Evolutionary conservation across 192 early-diverging fungal genomes (phyloP).

Genomic region (Coemansia pectinata): DNA sequence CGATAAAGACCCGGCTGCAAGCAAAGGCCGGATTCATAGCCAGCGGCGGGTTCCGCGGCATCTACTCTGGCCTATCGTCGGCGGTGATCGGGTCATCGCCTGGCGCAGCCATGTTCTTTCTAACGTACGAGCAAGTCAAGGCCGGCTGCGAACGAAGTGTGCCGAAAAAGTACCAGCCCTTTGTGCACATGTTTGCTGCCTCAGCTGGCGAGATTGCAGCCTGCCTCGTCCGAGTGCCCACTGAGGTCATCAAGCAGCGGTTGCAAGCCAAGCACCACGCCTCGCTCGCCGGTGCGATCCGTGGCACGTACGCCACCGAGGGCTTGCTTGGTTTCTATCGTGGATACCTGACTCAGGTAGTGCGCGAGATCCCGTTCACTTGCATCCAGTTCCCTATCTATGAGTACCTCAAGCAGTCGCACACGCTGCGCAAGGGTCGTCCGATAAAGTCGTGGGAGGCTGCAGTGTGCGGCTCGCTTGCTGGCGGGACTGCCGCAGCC

Average conservation of each 20-base stretch:
- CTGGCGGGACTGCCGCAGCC: slow-evolving; percentile 88
- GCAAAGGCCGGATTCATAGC: slow-evolving; percentile 78
- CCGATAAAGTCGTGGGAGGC: slow-evolving; percentile 75
- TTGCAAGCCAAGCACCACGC: slow-evolving; percentile 86
- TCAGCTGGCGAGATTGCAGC: slow-evolving; percentile 91
- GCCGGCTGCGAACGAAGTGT: slow-evolving; percentile 16
- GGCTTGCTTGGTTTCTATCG: slow-evolving; percentile 88
- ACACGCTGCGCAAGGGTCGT: slow-evolving; percentile 54
- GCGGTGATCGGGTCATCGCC: slow-evolving; percentile 95
- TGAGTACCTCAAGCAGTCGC: slow-evolving; percentile 78
- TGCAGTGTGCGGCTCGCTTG: slow-evolving; percentile 80
- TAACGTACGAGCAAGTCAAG: slow-evolving; percentile 88
- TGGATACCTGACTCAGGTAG: slow-evolving; percentile 88
- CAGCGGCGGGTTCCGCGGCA: slow-evolving; percentile 84
- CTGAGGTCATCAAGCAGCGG: slow-evolving; percentile 94
- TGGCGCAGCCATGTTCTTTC: slow-evolving; percentile 84
- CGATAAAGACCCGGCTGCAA: slow-evolving; percentile 95
- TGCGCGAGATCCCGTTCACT: slow-evolving; percentile 95
- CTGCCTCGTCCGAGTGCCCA: slow-evolving; percentile 90
- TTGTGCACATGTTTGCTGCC: slow-evolving; percentile 86
- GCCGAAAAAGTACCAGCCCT: slow-evolving; percentile 57
- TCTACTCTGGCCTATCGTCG: slow-evolving; percentile 88
- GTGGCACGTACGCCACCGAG: slow-evolving; percentile 64
- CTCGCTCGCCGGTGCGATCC: slow-evolving; percentile 63
- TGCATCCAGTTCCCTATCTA: slow-evolving; percentile 97